These are phyloP conservation scores for Reticulascus tulasneorum DNA, from an alignment of 2,329 filamentous ascomycete genomes.

Conservation along the genomic window DNA sequence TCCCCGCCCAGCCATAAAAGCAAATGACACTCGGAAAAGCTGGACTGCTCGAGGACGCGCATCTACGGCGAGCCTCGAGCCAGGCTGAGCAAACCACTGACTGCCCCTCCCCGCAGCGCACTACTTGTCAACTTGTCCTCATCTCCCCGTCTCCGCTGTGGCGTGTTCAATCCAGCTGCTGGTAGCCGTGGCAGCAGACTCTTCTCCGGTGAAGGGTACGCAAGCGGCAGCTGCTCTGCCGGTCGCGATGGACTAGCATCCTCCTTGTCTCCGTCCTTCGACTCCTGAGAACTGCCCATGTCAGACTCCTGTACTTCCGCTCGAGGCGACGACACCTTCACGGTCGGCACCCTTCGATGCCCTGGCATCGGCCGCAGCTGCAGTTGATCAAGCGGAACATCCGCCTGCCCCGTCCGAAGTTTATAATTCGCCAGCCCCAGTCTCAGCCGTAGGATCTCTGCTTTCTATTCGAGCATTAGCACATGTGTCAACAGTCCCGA, in stretches of 20 bases:
- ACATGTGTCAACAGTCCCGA: not conserved
- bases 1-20: not conserved
- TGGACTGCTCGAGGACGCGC: not conserved
- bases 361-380: conserved; percentile 33
- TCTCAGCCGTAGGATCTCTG: conserved; percentile 63
- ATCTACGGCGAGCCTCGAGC: conserved; percentile 20
- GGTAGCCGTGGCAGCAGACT: conserved; percentile 13
- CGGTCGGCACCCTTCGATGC: conserved; percentile 13
- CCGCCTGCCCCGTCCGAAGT: conserved; percentile 66
- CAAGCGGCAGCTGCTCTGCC: conserved; percentile 9
- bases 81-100: conserved; percentile 48
- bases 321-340: conserved; percentile 15
- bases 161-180: conserved; percentile 6
- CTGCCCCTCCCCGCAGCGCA: conserved; percentile 45
- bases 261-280: conserved; percentile 4
- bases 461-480: conserved; percentile 42
- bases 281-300: conserved; percentile 12
- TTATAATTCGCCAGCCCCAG: conserved; percentile 72
- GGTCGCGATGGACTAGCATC: conserved; percentile 4
- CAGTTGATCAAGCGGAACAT: conserved; percentile 60
- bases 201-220: conserved; percentile 18
- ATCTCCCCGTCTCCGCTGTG: conserved; percentile 18
- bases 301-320: conserved; percentile 14
- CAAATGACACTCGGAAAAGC: too few relatives aligned
- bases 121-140: conserved; percentile 37